Evolutionary conservation across 805 yeast species (phyloP), one percentile per base, ranked within the genome.

Genomic region (Metschnikowia reukaufii): DNA sequence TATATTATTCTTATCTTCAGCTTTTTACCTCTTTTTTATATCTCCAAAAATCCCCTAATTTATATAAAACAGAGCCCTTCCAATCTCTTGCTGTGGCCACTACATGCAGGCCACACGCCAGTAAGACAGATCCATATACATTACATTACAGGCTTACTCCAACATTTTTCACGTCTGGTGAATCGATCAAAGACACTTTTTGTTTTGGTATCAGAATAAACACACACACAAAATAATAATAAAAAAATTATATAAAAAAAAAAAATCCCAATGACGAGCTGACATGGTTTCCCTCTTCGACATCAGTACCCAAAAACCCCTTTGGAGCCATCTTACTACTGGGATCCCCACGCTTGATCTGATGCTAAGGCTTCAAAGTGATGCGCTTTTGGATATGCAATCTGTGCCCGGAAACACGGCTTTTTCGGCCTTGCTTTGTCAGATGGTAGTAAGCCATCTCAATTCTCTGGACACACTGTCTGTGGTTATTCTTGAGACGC

Each of bases 311-410:
- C 68, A 59, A 52, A 57, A 50, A 42, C 60, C 57, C 29, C 56
- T 49, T 18, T 63, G 61, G 61, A 32, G 45, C 20, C 66, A 63
- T 39, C 46, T 69, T 17, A 42, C 65, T 1, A 65, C 72, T 0
- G 60, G 61, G 16, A 44, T 68, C 13, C 59, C 65, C 1, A 42
- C 66, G 16, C 50, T 70, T 13, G 74, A 71, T 44, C 51, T 48
- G 36, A 48, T 55, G 32, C 53, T 68, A 15, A 47, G 56, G 34
- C 38, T 50, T 19, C 57, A 52, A 21, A 39, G 46, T 30, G 57
- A 51, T 36, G 66, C 68, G 9, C 52, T 72, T 6, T 62, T 63
- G 41, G 76, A 71, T 47, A 54, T 70, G 49, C 75, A 70, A 51
- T 49, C 67, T 2, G 66, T 68, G n/a, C 73, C 76, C 3, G 61